These are phyloP conservation scores for Aquanectria penicillioides DNA, from an alignment of 2,329 filamentous ascomycete species.

Conservation along the genomic window DNA sequence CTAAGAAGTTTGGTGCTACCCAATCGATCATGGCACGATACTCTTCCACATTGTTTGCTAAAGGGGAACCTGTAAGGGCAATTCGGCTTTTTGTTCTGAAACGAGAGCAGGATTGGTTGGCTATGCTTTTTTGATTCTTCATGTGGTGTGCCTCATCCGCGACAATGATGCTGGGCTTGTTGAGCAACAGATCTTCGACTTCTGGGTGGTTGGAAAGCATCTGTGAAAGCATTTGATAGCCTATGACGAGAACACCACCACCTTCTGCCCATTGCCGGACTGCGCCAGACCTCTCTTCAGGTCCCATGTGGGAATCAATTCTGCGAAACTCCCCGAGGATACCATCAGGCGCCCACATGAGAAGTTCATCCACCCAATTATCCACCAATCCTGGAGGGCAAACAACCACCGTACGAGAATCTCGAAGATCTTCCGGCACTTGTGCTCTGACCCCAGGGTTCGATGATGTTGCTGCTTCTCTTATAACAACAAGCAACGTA, in stretches of 20 bases:
- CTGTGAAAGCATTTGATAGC: slow-evolving; percentile 74
- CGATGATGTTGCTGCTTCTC: slow-evolving; percentile 69
- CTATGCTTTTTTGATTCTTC: slow-evolving; percentile 70
- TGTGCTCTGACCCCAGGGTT: slow-evolving; percentile 69
- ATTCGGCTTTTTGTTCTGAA: slow-evolving; percentile 79
- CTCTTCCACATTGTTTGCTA: slow-evolving; percentile 85
- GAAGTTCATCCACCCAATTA: slow-evolving; percentile 86
- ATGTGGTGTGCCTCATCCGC: slow-evolving; percentile 87
- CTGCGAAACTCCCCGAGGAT: slow-evolving; percentile 66
- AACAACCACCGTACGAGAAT: slow-evolving; percentile 74
- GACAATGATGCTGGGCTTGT: slow-evolving; percentile 76
- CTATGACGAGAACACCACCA: slow-evolving; percentile 81
- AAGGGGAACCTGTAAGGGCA: slow-evolving; percentile 85
- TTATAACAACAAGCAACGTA: slow-evolving; percentile 80
- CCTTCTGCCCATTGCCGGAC: slow-evolving; percentile 68
- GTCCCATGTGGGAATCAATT: slow-evolving; percentile 56
- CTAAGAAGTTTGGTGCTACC: slow-evolving; percentile 83
- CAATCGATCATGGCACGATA: slow-evolving; percentile 91
- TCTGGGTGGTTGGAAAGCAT: slow-evolving; percentile 47
- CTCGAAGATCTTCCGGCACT: slow-evolving; percentile 72
- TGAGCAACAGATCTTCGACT: slow-evolving; percentile 59
- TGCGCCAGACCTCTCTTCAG: slow-evolving; percentile 51
- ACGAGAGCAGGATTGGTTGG: slow-evolving; percentile 62
- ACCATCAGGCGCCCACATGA: slow-evolving; percentile 70
- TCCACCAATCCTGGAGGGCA: slow-evolving; percentile 79